These are phyloP conservation scores for Isatis lusitanica DNA, from an alignment of 441 rosid species.

Conservation along the genomic window DNA sequence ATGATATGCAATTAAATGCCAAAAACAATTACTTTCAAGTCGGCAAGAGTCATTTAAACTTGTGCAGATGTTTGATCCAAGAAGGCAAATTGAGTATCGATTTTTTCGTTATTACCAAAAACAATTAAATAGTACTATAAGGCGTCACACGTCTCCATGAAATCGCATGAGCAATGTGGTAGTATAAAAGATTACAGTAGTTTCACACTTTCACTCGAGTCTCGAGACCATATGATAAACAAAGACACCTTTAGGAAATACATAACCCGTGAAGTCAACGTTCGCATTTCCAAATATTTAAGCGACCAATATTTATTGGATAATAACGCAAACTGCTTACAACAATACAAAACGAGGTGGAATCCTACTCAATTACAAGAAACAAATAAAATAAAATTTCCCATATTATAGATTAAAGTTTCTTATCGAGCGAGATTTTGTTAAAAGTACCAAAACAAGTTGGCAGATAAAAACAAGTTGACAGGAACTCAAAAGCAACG, in stretches of 20 bases:
- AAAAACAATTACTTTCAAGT: conserved; percentile 14
- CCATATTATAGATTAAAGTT: background rate
- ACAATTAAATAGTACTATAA: background rate
- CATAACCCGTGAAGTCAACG: background rate
- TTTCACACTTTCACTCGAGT: conserved; percentile 10
- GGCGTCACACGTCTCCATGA: too few species aligned
- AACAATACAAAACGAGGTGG: conserved; percentile 21
- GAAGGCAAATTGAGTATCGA: background rate
- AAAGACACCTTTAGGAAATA: background rate
- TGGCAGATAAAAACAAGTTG: conserved; percentile 30
- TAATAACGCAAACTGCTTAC: conserved; percentile 1
- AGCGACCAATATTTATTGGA: background rate
- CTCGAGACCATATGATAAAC: conserved; percentile 8
- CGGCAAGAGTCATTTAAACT: conserved; percentile 12
- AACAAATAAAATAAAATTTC: background rate
- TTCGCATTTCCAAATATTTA: background rate
- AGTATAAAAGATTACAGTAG: background rate
- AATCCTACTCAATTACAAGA: conserved; percentile 18
- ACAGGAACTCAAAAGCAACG: conserved; percentile 29
- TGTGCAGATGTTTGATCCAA: conserved; percentile 30
- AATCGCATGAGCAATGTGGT: background rate
- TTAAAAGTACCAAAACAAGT: conserved; percentile 14
- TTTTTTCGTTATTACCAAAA: background rate
- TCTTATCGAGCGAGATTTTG: background rate
- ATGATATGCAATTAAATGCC: conserved; percentile 16